phyloP scores from a whole-genome alignment of 2,329 filamentous ascomycete species.

The Aspergillus sp. region DNA sequence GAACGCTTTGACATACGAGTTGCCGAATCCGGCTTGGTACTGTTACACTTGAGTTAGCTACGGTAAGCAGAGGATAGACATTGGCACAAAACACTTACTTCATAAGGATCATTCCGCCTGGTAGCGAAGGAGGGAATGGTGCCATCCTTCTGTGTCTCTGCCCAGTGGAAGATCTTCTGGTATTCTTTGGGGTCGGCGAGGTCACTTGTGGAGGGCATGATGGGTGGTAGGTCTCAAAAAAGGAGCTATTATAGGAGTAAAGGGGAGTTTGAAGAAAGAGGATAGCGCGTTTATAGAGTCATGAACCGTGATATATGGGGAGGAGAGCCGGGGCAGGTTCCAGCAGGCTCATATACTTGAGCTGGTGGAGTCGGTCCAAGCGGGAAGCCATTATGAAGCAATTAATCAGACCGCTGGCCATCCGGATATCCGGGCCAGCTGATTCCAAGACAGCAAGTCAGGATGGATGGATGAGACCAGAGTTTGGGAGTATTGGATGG shows the following conservation, averaged over 20 bases:
- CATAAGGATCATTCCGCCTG: slow-evolving; percentile 57
- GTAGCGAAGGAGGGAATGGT: slow-evolving; percentile 56
- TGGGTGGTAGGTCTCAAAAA: slow-evolving; percentile 5
- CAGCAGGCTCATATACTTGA: slow-evolving; percentile 13
- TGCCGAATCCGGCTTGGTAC: slow-evolving; percentile 61
- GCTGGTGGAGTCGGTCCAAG: slow-evolving; percentile 9
- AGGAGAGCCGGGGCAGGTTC: background rate
- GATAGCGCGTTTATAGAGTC: background rate
- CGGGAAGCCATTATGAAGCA: background rate
- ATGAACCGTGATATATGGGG: background rate
- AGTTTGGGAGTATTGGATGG: background rate
- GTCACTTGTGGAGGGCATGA: slow-evolving; percentile 29
- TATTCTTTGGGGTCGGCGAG: slow-evolving; percentile 44
- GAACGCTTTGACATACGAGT: slow-evolving; percentile 38
- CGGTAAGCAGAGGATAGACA: background rate
- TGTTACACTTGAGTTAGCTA: slow-evolving; percentile 23
- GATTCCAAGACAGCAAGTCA: background rate
- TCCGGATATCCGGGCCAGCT: background rate
- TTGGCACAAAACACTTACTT: slow-evolving; percentile 37
- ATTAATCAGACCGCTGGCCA: background rate
- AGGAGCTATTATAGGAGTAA: background rate
- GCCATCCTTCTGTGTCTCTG: slow-evolving; percentile 61
- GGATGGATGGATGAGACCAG: background rate
- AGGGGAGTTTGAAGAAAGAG: background rate
- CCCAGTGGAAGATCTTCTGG: slow-evolving; percentile 59